phyloP scores from a whole-genome alignment of 768 basidiomycete species.

The Pisolithus marmoratus region DNA sequence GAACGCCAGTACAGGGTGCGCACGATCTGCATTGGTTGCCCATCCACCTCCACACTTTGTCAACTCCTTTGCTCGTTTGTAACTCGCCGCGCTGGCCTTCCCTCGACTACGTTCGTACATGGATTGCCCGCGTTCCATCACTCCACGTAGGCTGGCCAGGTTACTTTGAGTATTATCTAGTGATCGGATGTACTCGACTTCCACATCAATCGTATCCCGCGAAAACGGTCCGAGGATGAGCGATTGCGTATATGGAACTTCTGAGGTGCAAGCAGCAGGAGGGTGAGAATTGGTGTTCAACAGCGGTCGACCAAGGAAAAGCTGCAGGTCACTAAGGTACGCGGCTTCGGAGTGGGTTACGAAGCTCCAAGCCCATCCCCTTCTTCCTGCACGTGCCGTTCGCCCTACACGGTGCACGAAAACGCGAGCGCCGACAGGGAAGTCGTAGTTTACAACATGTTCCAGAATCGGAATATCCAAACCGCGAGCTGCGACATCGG shows the following conservation, averaged over 20 bases:
- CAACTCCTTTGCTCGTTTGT: constrained; percentile 87
- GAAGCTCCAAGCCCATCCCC: constrained; percentile 97
- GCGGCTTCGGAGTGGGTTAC: constrained; percentile 82
- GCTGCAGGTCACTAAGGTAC: constrained; percentile 86
- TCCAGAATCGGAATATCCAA: constrained; percentile 96
- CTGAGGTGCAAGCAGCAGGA: constrained; percentile 36
- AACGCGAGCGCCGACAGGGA: constrained; percentile 87
- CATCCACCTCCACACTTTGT: constrained; percentile 60
- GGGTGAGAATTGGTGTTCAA: constrained; percentile 36
- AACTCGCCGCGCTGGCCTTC: constrained; percentile 81
- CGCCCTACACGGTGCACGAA: constrained; percentile 97
- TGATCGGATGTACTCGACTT: constrained; percentile 71
- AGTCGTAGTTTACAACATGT: constrained; percentile 97
- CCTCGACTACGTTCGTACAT: constrained; percentile 95
- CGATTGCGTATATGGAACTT: constrained; percentile 61
- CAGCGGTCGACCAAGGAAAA: constrained; percentile 82
- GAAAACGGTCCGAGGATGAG: constrained; percentile 81
- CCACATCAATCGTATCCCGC: constrained; percentile 73
- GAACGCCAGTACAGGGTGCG: constrained; percentile 63
- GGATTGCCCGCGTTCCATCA: constrained; percentile 83
- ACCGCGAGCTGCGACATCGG: constrained; percentile 96
- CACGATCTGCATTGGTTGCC: constrained; percentile 53
- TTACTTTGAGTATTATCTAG: constrained; percentile 61
- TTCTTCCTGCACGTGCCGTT: constrained; percentile 90
- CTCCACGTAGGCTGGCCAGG: constrained; percentile 62